Percentiles rank a stretch among this genome's conserved stretches.
Conservation (phyloP, 164 flowering plant species). For the Liquidambar formosana region DNA sequence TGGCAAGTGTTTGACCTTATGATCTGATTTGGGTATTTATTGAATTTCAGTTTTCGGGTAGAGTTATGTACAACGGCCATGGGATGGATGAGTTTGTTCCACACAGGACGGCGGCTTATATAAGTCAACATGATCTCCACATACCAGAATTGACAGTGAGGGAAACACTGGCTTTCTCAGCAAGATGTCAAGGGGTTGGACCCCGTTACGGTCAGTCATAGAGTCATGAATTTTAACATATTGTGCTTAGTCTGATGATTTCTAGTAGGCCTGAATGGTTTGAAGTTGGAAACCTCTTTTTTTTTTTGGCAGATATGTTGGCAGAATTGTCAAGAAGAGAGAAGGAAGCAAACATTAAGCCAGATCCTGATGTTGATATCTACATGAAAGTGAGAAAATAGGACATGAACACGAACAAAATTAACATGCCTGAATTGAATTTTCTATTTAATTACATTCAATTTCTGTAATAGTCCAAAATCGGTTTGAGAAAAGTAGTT, state of each 20-base stretch:
- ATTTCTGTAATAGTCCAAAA: no score
- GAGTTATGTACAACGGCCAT: constrained; percentile 52
- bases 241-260: no score
- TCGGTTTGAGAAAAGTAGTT: no score
- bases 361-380: constrained; percentile 62
- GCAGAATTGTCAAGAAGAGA: constrained; percentile 60
- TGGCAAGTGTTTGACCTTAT: no score
- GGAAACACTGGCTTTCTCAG: constrained; percentile 53
- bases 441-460: no score
- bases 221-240: neutral
- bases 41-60: constrained; percentile 33
- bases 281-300: constrained; percentile 3
- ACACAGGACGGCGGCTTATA: constrained; percentile 47
- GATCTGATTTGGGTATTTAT: neutral
- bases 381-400: constrained; percentile 52
- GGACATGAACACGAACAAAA: no score
- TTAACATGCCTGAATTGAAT: no score
- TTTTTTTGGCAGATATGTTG: constrained; percentile 58
- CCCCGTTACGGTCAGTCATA: constrained; percentile 39
- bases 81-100: constrained; percentile 51
- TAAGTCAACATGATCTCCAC: constrained; percentile 57
- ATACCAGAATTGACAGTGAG: constrained; percentile 55
- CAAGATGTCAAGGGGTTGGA: constrained; percentile 59
- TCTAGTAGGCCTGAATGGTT: neutral
- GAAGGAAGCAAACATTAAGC: constrained; percentile 55